Percentiles rank a stretch among this genome's conserved stretches.
Evolutionary conservation across 371 early-diverging fungal species (phyloP).

Genomic region (Phascolomyces articulosus): DNA sequence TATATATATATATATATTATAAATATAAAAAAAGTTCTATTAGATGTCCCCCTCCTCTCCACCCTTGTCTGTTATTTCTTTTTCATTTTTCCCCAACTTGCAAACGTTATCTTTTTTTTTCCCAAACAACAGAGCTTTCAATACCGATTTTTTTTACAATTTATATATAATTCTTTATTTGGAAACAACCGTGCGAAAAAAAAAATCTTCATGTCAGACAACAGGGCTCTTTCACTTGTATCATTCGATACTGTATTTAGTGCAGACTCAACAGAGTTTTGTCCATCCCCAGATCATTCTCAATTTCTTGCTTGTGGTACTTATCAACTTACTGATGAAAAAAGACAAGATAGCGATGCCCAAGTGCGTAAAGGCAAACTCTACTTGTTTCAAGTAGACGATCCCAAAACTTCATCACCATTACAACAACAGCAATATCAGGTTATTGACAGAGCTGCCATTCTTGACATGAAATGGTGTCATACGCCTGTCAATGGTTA

Average conservation of each 20-base stretch:
- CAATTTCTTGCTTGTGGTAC: conserved; percentile 76
- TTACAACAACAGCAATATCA: conserved; percentile 41
- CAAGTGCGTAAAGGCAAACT: conserved; percentile 44
- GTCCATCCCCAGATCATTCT: conserved; percentile 56
- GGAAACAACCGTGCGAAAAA: conserved; percentile 1
- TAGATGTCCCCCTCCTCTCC: conserved; percentile 1
- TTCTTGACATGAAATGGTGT: conserved; percentile 88
- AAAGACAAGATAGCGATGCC: conserved; percentile 25
- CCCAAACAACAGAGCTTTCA: background rate
- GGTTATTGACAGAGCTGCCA: conserved; percentile 69
- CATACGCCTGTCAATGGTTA: conserved; percentile 48
- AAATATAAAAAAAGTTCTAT: conserved; percentile 5
- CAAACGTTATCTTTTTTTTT: too few relatives aligned
- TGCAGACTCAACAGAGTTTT: conserved; percentile 84
- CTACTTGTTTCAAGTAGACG: conserved; percentile 30
- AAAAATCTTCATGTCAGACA: background rate
- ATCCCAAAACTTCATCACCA: background rate
- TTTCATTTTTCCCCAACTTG: too few relatives aligned
- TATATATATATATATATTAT: too few relatives aligned
- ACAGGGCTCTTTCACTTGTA: conserved; percentile 10
- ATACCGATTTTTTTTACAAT: background rate
- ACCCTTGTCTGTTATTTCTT: background rate
- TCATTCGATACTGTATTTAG: conserved; percentile 78
- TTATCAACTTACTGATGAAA: conserved; percentile 69
- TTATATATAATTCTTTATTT: background rate